These are phyloP conservation scores for Quercus ilex DNA, from an alignment of 306 rosid species.

Conservation along the genomic window DNA sequence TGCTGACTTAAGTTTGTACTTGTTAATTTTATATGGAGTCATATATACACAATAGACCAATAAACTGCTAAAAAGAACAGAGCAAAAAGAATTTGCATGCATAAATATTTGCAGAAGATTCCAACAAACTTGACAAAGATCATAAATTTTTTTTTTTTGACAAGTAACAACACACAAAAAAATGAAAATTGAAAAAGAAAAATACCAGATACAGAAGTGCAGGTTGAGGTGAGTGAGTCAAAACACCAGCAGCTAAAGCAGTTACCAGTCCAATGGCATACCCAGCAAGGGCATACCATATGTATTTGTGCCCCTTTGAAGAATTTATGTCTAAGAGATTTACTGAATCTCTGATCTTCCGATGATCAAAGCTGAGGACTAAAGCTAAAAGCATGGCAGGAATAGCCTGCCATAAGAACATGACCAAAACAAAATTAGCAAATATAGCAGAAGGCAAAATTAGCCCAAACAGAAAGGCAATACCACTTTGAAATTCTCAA, in stretches of 20 bases:
- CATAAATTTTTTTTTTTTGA: not conserved
- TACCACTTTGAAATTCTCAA: not conserved
- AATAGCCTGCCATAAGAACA: conserved; percentile 62
- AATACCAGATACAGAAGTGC: conserved; percentile 94
- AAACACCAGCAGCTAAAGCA: conserved; percentile 91
- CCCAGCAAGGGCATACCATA: conserved; percentile 97
- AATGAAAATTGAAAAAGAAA: not conserved
- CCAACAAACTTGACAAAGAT: not conserved
- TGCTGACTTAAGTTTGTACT: not conserved
- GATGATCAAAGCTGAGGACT: conserved; percentile 89
- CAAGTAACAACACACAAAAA: not conserved
- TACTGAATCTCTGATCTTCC: conserved; percentile 66
- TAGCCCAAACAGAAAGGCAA: not conserved
- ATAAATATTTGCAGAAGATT: not conserved
- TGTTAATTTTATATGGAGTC: not conserved
- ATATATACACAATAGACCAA: not conserved
- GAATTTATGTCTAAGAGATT: conserved; percentile 67
- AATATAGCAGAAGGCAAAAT: not conserved
- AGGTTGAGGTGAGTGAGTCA: conserved; percentile 95
- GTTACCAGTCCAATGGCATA: conserved; percentile 85
- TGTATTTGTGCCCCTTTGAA: conserved; percentile 92
- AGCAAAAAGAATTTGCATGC: conserved; percentile 2
- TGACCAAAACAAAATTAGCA: not conserved
- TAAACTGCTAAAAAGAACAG: not conserved
- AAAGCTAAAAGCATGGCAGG: conserved; percentile 96